phyloP scores from a whole-genome alignment of 2,329 filamentous ascomycete genomes.

The Arthrobotrys pseudoclavata region DNA sequence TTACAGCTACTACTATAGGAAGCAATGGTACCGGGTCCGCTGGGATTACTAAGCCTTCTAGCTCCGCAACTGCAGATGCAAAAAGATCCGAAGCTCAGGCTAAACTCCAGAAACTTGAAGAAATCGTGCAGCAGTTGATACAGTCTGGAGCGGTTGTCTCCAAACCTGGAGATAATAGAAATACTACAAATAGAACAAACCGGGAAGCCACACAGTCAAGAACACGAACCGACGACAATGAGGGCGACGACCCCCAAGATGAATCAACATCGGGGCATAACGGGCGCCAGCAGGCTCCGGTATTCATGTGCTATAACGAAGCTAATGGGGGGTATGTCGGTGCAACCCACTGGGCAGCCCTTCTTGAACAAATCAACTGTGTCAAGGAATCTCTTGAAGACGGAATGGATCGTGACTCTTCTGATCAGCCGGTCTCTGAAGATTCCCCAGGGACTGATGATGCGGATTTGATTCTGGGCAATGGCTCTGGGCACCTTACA shows the following conservation, averaged over 20 bases:
- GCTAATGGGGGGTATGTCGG: slow-evolving; percentile 65
- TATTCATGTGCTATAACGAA: slow-evolving; percentile 48
- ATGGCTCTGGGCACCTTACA: slow-evolving; percentile 63
- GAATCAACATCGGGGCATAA: slow-evolving; percentile 53
- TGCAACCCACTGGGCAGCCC: slow-evolving; percentile 67
- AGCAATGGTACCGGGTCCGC: neutral
- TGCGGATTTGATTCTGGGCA: slow-evolving; percentile 65
- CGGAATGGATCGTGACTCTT: slow-evolving; percentile 53
- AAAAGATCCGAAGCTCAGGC: slow-evolving; percentile 66
- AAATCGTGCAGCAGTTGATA: slow-evolving; percentile 67
- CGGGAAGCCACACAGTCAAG: slow-evolving; percentile 60
- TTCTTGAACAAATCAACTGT: slow-evolving; percentile 67
- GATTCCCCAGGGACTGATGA: slow-evolving; percentile 63
- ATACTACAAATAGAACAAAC: slow-evolving; percentile 64
- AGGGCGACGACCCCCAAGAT: slow-evolving; percentile 31
- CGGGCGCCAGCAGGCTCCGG: slow-evolving; percentile 54
- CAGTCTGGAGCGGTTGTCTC: slow-evolving; percentile 61
- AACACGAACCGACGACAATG: neutral
- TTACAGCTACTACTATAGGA: slow-evolving; percentile 7
- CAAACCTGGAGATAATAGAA: slow-evolving; percentile 63
- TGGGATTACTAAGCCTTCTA: slow-evolving; percentile 39
- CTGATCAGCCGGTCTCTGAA: slow-evolving; percentile 64
- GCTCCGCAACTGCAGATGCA: neutral
- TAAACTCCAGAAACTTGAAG: slow-evolving; percentile 67
- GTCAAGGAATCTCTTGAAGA: slow-evolving; percentile 65